Conservation (phyloP, 495 filamentous ascomycete genomes). For the Tuber indicum region DNA sequence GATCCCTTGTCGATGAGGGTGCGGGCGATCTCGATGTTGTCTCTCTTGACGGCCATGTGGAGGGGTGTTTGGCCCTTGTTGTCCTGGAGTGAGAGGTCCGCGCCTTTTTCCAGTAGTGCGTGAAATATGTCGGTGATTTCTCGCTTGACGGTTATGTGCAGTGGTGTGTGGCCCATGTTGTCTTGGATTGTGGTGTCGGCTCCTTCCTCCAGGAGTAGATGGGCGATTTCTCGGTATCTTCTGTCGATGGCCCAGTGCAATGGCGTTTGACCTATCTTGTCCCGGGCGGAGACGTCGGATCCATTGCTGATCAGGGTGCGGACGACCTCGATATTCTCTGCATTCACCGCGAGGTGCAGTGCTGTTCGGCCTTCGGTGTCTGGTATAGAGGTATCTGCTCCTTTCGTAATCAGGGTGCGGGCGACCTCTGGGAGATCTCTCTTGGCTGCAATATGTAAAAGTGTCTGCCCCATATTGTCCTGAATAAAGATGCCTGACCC, state of each 20-base stretch:
- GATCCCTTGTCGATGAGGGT: conserved; percentile 20
- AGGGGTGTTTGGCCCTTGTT: conserved; percentile 26
- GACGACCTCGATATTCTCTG: background rate
- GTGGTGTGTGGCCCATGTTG: conserved; percentile 15
- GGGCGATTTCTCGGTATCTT: conserved; percentile 15
- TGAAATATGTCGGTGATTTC: conserved; percentile 14
- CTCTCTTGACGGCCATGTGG: conserved; percentile 15
- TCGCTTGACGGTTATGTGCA: conserved; percentile 19
- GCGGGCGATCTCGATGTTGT: background rate
- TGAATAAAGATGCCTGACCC: background rate
- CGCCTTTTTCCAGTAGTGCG: conserved; percentile 23
- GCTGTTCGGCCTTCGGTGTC: conserved; percentile 14
- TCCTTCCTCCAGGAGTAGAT: conserved; percentile 13
- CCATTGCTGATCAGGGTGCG: conserved; percentile 15
- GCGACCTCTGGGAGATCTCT: background rate
- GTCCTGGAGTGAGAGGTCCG: conserved; percentile 19
- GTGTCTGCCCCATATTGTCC: background rate
- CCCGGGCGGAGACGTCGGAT: conserved; percentile 15
- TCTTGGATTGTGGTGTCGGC: conserved; percentile 24
- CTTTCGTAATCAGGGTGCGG: background rate
- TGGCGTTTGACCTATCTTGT: conserved; percentile 26
- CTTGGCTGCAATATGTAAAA: conserved; percentile 5
- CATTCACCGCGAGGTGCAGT: conserved; percentile 24
- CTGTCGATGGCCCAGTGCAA: conserved; percentile 21
- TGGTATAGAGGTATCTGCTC: conserved; percentile 1